phyloP scores from a whole-genome alignment of 306 rosid genomes.

The Quercus alba region DNA sequence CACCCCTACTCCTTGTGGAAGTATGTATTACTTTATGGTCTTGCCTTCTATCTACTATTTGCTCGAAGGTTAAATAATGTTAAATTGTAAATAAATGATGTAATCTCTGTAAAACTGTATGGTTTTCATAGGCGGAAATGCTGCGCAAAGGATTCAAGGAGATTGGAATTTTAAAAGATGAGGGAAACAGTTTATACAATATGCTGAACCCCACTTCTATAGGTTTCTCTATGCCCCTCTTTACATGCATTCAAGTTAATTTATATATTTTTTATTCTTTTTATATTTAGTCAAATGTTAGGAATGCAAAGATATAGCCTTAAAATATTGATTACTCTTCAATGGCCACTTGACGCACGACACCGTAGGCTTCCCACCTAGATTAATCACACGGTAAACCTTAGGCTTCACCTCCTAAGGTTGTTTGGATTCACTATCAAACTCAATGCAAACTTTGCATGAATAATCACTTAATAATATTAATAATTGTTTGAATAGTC shows the following conservation, averaged over 20 bases:
- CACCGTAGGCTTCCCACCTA: no score
- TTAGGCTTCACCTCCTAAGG: no score
- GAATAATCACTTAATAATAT: no score
- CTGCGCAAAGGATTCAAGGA: slow-evolving; percentile 77
- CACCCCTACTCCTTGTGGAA: not conserved
- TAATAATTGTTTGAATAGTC: no score
- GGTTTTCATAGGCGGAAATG: slow-evolving; percentile 62
- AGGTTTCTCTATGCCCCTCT: slow-evolving; percentile 41
- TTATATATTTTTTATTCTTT: not conserved
- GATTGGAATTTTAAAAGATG: slow-evolving; percentile 64
- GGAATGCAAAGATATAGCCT: not conserved
- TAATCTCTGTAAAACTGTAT: slow-evolving; percentile 13
- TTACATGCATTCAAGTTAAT: slow-evolving; percentile 3
- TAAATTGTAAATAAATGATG: slow-evolving; percentile 6
- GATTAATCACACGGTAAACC: no score
- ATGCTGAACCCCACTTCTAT: slow-evolving; percentile 93
- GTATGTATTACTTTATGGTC: not conserved
- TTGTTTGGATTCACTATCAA: no score
- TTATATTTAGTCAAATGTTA: not conserved
- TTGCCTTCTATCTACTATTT: slow-evolving; percentile 14
- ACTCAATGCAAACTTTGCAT: no score
- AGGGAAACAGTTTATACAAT: slow-evolving; percentile 56
- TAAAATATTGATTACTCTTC: not conserved
- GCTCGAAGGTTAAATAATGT: slow-evolving; percentile 7
- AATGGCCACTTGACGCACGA: not conserved